These are phyloP conservation scores for Geotrichum europaeum DNA, from an alignment of 1,139 yeast genomes.

Conservation along the genomic window DNA sequence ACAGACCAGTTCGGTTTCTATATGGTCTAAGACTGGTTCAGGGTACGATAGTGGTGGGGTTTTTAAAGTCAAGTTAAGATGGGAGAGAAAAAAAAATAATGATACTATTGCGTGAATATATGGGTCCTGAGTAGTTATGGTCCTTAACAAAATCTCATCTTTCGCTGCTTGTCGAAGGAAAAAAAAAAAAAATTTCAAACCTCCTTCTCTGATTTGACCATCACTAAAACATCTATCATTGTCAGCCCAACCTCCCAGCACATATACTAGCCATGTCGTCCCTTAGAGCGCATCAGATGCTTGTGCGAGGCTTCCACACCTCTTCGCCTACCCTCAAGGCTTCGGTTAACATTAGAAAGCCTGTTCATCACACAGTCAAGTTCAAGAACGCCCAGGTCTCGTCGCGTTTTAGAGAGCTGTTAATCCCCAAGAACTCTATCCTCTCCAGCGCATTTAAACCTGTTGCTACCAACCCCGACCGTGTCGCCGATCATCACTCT, in stretches of 20 bases:
- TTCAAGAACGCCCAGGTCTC: slow-evolving; percentile 61
- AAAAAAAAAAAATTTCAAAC: slow-evolving; percentile 8
- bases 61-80: background rate
- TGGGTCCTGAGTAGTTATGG: background rate
- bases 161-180: background rate
- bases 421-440: slow-evolving; percentile 48
- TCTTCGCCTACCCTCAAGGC: slow-evolving; percentile 16
- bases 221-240: background rate
- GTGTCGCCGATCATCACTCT: slow-evolving; percentile 71
- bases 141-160: background rate
- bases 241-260: background rate
- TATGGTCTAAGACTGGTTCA: background rate
- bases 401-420: slow-evolving; percentile 56
- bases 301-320: slow-evolving; percentile 24
- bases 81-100: background rate
- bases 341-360: slow-evolving; percentile 45
- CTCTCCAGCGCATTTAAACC: slow-evolving; percentile 67
- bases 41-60: background rate
- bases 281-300: slow-evolving; percentile 8
- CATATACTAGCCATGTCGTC: background rate
- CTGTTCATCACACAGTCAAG: slow-evolving; percentile 84
- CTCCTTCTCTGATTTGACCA: slow-evolving; percentile 4
- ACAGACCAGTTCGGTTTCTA: background rate
- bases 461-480: slow-evolving; percentile 62
- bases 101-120: background rate